Percentiles rank a stretch among this genome's conserved stretches.
phyloP scores from a whole-genome alignment of 768 basidiomycete species.

The Russula dissimulans region DNA sequence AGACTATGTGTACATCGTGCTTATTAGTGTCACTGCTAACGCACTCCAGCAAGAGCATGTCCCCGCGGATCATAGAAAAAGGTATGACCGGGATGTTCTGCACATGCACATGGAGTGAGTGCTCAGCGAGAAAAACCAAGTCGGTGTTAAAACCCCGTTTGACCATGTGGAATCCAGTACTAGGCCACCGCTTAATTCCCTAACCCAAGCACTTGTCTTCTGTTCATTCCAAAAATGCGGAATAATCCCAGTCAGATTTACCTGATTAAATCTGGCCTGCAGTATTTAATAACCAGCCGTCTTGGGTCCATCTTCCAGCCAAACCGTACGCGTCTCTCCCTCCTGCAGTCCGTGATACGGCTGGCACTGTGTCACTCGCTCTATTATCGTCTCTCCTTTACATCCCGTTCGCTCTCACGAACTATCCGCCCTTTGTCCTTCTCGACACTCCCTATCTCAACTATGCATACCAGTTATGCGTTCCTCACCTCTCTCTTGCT shows the following conservation, averaged over 20 bases:
- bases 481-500: slow-evolving; percentile 11
- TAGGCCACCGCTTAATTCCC: too few species aligned
- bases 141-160: too few species aligned
- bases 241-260: background rate
- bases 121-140: too few species aligned
- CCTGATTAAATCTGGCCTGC: background rate
- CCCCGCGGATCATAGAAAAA: too few species aligned
- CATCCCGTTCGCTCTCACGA: slow-evolving; percentile 18
- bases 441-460: slow-evolving; percentile 20
- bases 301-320: background rate
- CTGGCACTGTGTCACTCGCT: slow-evolving; percentile 14
- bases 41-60: too few species aligned
- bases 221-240: background rate
- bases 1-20: too few species aligned
- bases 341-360: background rate
- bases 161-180: too few species aligned
- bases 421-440: slow-evolving; percentile 16
- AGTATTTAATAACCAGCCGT: background rate
- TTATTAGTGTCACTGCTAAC: too few species aligned
- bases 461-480: slow-evolving; percentile 28
- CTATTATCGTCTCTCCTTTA: slow-evolving; percentile 23
- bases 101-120: too few species aligned
- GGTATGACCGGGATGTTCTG: too few species aligned
- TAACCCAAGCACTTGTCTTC: too few species aligned
- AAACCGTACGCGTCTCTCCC: background rate